These are phyloP conservation scores for Termitomyces sp. DNA, from an alignment of 768 basidiomycete genomes.

Conservation along the genomic window DNA sequence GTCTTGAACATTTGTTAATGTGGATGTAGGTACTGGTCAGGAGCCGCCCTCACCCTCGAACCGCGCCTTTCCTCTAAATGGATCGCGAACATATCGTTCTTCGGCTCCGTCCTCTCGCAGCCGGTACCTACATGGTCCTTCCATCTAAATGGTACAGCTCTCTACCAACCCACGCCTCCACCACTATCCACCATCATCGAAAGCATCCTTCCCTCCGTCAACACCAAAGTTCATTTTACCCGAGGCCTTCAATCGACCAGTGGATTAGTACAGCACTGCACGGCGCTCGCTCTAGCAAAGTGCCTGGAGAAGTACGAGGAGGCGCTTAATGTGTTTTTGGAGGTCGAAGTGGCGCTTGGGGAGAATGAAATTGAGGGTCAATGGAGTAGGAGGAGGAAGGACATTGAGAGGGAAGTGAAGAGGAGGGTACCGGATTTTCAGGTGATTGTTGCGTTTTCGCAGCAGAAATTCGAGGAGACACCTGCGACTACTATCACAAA, in stretches of 20 bases:
- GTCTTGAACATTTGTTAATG: slow-evolving; percentile 9
- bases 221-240: slow-evolving; percentile 69
- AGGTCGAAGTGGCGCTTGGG: slow-evolving; percentile 49
- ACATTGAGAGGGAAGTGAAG: slow-evolving; percentile 72
- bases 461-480: slow-evolving; percentile 34
- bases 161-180: slow-evolving; percentile 72
- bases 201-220: slow-evolving; percentile 68
- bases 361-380: slow-evolving; percentile 60
- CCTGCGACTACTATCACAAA: neutral
- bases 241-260: slow-evolving; percentile 74
- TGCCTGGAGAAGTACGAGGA: slow-evolving; percentile 66
- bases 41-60: slow-evolving; percentile 67
- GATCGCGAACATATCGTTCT: slow-evolving; percentile 85
- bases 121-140: slow-evolving; percentile 65
- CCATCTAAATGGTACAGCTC: slow-evolving; percentile 36
- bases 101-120: slow-evolving; percentile 72
- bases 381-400: slow-evolving; percentile 61
- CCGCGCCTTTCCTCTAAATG: slow-evolving; percentile 86
- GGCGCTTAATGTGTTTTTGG: slow-evolving; percentile 43
- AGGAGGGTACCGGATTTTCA: slow-evolving; percentile 81
- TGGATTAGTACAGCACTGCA: slow-evolving; percentile 80
- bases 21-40: slow-evolving; percentile 62
- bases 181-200: slow-evolving; percentile 65
- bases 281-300: slow-evolving; percentile 70
- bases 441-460: slow-evolving; percentile 79